phyloP scores from a whole-genome alignment of 306 rosid species.

The Fragaria ananassa region DNA sequence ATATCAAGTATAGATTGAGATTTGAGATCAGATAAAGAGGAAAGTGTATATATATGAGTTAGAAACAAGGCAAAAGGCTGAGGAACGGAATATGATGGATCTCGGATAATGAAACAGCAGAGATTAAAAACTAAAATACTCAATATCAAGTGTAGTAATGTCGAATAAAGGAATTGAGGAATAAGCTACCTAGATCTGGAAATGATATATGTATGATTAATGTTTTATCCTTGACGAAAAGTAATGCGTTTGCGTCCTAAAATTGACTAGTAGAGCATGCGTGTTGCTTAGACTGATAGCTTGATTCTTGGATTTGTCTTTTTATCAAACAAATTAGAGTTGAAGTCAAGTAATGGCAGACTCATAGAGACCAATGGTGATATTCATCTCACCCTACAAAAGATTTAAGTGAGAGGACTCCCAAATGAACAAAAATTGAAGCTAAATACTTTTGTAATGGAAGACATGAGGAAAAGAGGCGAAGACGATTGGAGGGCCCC shows the following conservation, averaged over 20 bases:
- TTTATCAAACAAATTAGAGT: not conserved
- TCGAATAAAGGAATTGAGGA: not conserved
- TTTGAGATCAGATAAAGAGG: not conserved
- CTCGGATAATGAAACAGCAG: not conserved
- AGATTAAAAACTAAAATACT: not conserved
- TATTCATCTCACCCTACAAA: not conserved
- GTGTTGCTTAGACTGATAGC: not conserved
- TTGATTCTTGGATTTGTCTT: not conserved
- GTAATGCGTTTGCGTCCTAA: not conserved
- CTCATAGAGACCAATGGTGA: not conserved
- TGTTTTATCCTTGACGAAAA: not conserved
- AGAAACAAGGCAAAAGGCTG: conserved; percentile 1
- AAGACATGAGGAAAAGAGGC: too few species aligned
- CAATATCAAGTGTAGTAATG: not conserved
- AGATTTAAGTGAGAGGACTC: too few species aligned
- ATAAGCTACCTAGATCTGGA: not conserved
- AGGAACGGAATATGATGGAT: not conserved
- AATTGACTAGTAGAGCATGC: not conserved
- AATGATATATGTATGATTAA: not conserved
- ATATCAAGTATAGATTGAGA: not conserved
- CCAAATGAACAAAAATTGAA: too few species aligned
- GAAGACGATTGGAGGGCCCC: too few species aligned
- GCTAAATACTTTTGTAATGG: too few species aligned
- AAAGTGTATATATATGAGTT: not conserved
- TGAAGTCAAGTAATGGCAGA: not conserved